phyloP scores from a whole-genome alignment of 768 basidiomycete species.

The Tylopilus intermedius region DNA sequence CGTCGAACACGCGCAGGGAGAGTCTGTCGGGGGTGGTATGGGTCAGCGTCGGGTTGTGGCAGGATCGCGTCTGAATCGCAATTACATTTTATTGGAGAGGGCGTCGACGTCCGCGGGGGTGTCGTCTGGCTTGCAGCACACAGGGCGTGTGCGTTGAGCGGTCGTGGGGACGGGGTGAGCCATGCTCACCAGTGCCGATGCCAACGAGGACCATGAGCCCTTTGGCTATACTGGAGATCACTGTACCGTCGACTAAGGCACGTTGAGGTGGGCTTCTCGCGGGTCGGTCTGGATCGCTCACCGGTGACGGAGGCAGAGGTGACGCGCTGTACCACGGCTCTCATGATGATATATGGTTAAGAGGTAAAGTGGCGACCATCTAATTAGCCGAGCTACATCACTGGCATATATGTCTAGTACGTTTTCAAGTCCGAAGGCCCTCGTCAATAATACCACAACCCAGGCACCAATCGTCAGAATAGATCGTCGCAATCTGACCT shows the following conservation, averaged over 20 bases:
- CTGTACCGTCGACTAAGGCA: constrained; percentile 66
- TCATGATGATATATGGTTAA: constrained; percentile 43
- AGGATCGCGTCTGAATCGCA: constrained; percentile 1
- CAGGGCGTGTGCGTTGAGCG: constrained; percentile 2
- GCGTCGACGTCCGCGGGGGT: constrained; percentile 64
- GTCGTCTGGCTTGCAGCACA: constrained; percentile 59
- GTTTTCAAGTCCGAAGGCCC: constrained; percentile 12
- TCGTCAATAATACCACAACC: constrained; percentile 69
- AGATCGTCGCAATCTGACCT: constrained; percentile 78
- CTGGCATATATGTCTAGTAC: not conserved
- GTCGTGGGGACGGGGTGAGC: not conserved
- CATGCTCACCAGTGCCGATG: constrained; percentile 63
- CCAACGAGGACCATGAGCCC: constrained; percentile 91
- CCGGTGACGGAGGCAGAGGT: constrained; percentile 81
- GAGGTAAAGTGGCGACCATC: not conserved
- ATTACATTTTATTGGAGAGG: constrained; percentile 81
- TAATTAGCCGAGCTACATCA: not conserved
- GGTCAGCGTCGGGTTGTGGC: constrained; percentile 3
- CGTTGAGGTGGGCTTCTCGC: not conserved
- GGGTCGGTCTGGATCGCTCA: constrained; percentile 26
- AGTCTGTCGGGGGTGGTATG: constrained; percentile 42
- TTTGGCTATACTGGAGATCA: constrained; percentile 75
- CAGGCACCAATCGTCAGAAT: constrained; percentile 71
- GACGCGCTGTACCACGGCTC: constrained; percentile 83
- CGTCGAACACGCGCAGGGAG: constrained; percentile 67